Base-by-base conservation (phyloP, 163 green algal genomes). In the Volvox carteri region DNA sequence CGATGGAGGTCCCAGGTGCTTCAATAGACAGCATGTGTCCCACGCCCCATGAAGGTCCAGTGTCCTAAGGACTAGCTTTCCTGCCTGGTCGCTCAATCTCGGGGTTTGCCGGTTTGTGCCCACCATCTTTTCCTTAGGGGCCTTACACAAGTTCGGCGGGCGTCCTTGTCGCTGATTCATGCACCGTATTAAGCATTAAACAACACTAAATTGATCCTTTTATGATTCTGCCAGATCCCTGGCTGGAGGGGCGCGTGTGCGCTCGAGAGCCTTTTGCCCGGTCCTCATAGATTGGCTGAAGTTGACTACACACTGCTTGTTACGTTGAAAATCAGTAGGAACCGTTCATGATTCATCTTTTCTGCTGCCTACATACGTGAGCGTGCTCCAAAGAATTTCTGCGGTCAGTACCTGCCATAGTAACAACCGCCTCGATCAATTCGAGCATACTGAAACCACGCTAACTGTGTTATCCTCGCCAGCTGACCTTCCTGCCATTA, bases 101-200 rank as follows among this genome's bases (percentile, higher is more conserved):
- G 65, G 65, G 30, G 65, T 44, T 78, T 52, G 3, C 70, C 16
- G 70, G 70, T 78, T 58, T 78, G 70, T 78, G 70, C 70, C 70
- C 70, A 54, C 70, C 70, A 78, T 76, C 39, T 78, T 58, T 54
- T 58, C 37, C 8, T 23, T 2, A 42, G 37, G 44, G 70, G 70
- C 70, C 70, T 78, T 78, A 78, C 44, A 21, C 41, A 3, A 18
- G 30, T 52, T 78, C 37, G 70, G 70, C 70, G 70, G 70, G 70
- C 70, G 70, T 54, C n/a, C 28, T 72, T 72, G 60, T 37, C 14
- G 11, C 11, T 11, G 12, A 58, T 58, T 14, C 14, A 23, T 58
- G 48, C 48, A 58, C 14, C 48, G 12, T 14, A 58, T 58, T n/a
- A n/a, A 58, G 14, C 48, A 14, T 58, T 58, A 58, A 58, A 58